Base-by-base conservation (phyloP, 2,329 filamentous ascomycete species). In the Cercospora sp. region DNA sequence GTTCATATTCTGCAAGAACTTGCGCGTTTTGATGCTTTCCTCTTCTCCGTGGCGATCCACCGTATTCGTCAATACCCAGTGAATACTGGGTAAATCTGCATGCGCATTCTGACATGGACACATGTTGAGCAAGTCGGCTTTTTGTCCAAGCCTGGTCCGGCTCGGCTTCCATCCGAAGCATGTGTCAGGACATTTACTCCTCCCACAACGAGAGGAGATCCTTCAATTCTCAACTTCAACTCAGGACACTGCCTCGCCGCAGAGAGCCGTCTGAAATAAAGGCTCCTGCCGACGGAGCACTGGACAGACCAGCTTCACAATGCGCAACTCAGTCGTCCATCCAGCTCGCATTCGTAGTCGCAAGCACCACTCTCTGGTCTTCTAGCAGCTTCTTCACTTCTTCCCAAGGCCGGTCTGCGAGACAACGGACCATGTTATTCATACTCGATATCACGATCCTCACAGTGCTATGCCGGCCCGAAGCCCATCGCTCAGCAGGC, bases 291-390 rank as follows among this genome's bases (percentile, higher is more conserved):
- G 36, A n/a, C 7, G 2, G 16, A 6, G 16, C 36, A n/a, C 36
- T 42, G 36, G 16, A 16, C 5, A 16, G 16, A 16, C 5, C 48
- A 16, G 20, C 48, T 8, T 53, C 12, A 53, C 42, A 23, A 3
- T 60, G 20, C n/a, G 16, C n/a, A 20, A 9, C 18, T 57, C 55
- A 60, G 4, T 20, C 53, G n/a, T 39, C 45, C 59, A 57, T 23
- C 64, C 58, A 63, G 30, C 39, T 45, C 28, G 59, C 58, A 26
- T 66, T 53, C 39, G 45, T 55, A 7, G 58, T 53, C 2, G 30
- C 64, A 39, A 66, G 51, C 16, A 66, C 59, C 16, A 45, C 45
- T 18, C 64, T 62, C 30, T 66, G 64, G 2, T 45, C 57, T 30
- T 63, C 59, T 18, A 63, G 7, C 20, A 66, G 23, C 20, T 28